Evolutionary conservation across 2,329 filamentous ascomycete species (phyloP).

Genomic region (Rosellinia necatrix): DNA sequence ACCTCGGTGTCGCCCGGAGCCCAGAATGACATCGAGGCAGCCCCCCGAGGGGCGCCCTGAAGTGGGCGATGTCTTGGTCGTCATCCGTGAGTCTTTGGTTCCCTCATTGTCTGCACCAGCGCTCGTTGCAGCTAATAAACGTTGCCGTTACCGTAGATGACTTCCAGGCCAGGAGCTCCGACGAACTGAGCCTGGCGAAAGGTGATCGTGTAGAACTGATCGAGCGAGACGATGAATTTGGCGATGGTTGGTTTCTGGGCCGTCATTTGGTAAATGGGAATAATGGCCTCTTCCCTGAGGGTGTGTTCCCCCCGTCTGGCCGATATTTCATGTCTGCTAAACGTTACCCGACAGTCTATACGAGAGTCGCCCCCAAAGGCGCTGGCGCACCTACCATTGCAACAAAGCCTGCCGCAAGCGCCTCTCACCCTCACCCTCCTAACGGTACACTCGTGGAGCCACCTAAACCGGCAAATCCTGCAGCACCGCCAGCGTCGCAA

Average conservation of each 20-base stretch:
- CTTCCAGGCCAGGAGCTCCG: slow-evolving; percentile 86
- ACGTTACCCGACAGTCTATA: slow-evolving; percentile 57
- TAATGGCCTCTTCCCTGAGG: slow-evolving; percentile 82
- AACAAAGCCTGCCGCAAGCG: slow-evolving; percentile 40
- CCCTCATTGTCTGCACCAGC: background rate
- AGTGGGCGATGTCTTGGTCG: slow-evolving; percentile 69
- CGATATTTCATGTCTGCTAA: slow-evolving; percentile 19
- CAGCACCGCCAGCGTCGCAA: slow-evolving; percentile 37
- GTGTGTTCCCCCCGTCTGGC: slow-evolving; percentile 48
- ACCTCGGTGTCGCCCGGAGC: slow-evolving; percentile 16
- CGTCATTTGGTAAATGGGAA: slow-evolving; percentile 74
- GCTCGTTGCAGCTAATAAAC: slow-evolving; percentile 6
- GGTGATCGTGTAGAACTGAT: slow-evolving; percentile 83
- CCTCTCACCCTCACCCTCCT: slow-evolving; percentile 29
- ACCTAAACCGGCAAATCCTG: slow-evolving; percentile 29
- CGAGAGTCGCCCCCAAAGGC: slow-evolving; percentile 59
- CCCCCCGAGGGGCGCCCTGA: slow-evolving; percentile 57
- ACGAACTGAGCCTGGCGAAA: slow-evolving; percentile 87
- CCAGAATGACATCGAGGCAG: slow-evolving; percentile 50
- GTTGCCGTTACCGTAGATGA: slow-evolving; percentile 67
- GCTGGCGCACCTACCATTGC: slow-evolving; percentile 30
- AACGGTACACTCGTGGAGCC: slow-evolving; percentile 32
- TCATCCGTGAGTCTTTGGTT: slow-evolving; percentile 67
- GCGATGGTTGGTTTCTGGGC: slow-evolving; percentile 84
- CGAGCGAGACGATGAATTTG: slow-evolving; percentile 86